Percentiles rank a stretch among this genome's conserved stretches.
Evolutionary conservation across 352 stramenopile genomes (phyloP).

Genomic region (Blastocystis sp.): DNA sequence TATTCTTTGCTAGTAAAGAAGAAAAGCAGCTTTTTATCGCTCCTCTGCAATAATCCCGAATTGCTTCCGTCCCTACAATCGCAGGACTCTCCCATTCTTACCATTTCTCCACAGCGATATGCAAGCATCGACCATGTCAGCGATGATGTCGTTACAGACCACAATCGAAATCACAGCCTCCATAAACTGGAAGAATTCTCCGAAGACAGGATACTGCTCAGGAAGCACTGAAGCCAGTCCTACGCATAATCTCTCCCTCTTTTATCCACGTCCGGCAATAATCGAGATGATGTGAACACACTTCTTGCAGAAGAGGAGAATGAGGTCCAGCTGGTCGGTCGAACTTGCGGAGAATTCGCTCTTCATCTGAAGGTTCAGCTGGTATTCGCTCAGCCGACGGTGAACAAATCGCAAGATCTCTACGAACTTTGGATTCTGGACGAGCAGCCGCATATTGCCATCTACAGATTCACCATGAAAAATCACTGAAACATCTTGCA

Average conservation of each 20-base stretch:
- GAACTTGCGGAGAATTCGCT: neutral
- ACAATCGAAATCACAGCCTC: neutral
- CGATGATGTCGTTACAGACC: neutral
- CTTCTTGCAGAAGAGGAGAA: neutral
- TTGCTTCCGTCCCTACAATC: neutral
- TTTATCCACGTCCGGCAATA: neutral
- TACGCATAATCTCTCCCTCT: neutral
- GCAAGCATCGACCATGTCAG: neutral
- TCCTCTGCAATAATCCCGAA: neutral
- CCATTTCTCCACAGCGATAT: neutral
- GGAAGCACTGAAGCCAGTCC: neutral
- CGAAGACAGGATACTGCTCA: neutral
- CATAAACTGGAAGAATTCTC: constrained; percentile 48
- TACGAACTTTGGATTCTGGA: neutral
- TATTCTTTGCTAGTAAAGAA: neutral
- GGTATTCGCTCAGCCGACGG: neutral
- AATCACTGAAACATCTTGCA: neutral
- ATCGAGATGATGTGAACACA: neutral
- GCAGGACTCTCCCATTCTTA: neutral
- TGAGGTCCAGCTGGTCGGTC: neutral
- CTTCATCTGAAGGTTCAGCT: neutral
- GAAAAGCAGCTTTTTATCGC: neutral
- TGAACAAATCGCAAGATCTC: neutral
- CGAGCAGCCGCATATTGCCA: neutral
- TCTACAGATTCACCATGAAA: neutral